These are phyloP conservation scores for Trichoderma gamsii DNA, from an alignment of 495 filamentous ascomycete species.

Conservation along the genomic window DNA sequence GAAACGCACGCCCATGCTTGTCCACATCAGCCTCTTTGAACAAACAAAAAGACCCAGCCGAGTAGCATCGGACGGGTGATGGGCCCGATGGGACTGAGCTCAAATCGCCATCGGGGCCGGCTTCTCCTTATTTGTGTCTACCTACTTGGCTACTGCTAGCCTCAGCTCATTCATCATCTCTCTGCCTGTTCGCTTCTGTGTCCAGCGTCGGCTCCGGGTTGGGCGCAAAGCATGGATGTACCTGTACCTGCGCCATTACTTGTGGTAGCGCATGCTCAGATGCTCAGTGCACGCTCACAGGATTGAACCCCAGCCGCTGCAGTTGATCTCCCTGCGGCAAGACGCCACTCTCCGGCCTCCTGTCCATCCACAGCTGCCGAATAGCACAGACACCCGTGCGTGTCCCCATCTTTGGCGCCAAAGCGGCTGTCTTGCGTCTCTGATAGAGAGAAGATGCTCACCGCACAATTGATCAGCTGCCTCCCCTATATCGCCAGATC, in stretches of 20 bases:
- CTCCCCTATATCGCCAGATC: too few species aligned
- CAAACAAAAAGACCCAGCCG: background rate
- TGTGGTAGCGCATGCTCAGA: background rate
- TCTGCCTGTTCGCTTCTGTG: too few species aligned
- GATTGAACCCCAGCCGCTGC: background rate
- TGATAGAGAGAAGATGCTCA: too few species aligned
- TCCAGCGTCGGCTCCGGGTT: background rate
- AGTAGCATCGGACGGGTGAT: background rate
- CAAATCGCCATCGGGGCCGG: background rate
- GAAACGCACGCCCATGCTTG: too few species aligned
- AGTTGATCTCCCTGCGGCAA: too few species aligned
- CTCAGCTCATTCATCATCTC: background rate
- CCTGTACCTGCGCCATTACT: background rate
- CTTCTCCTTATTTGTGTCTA: background rate
- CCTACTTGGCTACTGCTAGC: background rate
- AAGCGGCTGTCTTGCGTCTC: too few species aligned
- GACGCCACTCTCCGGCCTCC: too few species aligned
- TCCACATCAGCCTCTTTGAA: too few species aligned
- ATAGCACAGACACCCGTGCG: too few species aligned
- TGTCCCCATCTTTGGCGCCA: too few species aligned
- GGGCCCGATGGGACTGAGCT: background rate
- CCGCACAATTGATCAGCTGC: too few species aligned
- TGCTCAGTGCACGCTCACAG: background rate
- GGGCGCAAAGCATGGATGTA: background rate
- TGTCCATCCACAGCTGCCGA: too few species aligned